phyloP scores from a whole-genome alignment of 352 stramenopile genomes.

The Phytophthora quininea region DNA sequence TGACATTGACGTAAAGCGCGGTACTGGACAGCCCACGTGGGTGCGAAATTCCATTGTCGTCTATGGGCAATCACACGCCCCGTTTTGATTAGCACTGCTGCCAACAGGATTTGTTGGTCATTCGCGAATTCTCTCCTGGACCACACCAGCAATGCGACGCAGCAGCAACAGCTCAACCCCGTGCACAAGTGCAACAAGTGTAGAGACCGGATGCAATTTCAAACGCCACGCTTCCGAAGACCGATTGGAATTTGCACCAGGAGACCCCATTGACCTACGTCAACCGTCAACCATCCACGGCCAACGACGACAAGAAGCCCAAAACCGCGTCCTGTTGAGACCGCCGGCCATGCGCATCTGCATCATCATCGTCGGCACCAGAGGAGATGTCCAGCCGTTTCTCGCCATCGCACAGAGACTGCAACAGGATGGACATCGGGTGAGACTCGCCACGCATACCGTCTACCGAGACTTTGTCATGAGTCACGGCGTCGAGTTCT shows the following conservation, averaged over 20 bases:
- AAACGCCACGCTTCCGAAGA: slow-evolving; percentile 7
- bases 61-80: no score
- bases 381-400: slow-evolving; percentile 75
- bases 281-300: slow-evolving; percentile 2
- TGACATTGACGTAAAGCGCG: neutral
- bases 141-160: neutral
- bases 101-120: neutral
- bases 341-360: slow-evolving; percentile 56
- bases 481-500: slow-evolving; percentile 69
- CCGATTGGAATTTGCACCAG: slow-evolving; percentile 37
- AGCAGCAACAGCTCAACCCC: neutral
- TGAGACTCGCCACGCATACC: slow-evolving; percentile 89
- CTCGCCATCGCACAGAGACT: slow-evolving; percentile 75
- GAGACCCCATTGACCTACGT: slow-evolving; percentile 37
- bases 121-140: neutral
- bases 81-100: neutral
- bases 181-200: neutral
- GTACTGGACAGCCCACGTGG: neutral
- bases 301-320: no score
- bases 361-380: slow-evolving; percentile 81
- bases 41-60: neutral
- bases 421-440: slow-evolving; percentile 81
- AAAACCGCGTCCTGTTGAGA: slow-evolving; percentile 16
- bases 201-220: no score
- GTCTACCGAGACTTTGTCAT: slow-evolving; percentile 81